Base-by-base conservation (phyloP, 345 rosid species). In the Toxicodendron radicans region DNA sequence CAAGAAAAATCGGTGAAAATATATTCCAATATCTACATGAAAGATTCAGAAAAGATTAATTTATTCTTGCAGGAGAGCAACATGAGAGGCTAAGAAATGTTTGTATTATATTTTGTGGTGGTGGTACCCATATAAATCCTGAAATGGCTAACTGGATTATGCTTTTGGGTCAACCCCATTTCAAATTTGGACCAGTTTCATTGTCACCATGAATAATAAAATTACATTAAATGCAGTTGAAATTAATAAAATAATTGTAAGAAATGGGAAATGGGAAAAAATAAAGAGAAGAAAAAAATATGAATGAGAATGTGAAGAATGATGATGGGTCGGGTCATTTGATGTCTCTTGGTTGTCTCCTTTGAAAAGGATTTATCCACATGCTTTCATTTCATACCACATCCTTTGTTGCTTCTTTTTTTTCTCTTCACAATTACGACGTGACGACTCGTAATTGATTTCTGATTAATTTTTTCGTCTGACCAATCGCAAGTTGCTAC, bases 1-100 rank as follows among this genome's bases (percentile, higher is more conserved):
- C 71, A 71, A 71, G 5, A 45, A 64, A 70, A 18, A 66, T 64
- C 60, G 49, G 35, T 7, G 53, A 57, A 68, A 46, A n/a, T 53
- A n/a, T 53, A 73, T 73, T 72, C 27, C 69, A 53, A 30, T 33
- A 66, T 32, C 68, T 35, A 67, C 54, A 38, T 49, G 72, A 58
- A 67, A 67, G 58, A 52, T 51, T 67, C 45, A 51, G n/a, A 49
- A 27, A 16, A 67, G 17, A 51, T 11, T 6, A 35, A 35, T 35
- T 35, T 35, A 35, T 51, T 49, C 7, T 66, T 49, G 38, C 33
- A 16, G 30, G 58, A 17, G 6, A 10, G 24, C 27, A 51, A 67
- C 45, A 27, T 30, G 17, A 51, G 23, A 49, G 41, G 71, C 21
- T 23, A 49, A 4, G n/a, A n/a, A n/a, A n/a, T n/a, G n/a, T 62